These are phyloP conservation scores for Hippophae tibetana DNA, from an alignment of 306 rosid genomes.

Conservation along the genomic window DNA sequence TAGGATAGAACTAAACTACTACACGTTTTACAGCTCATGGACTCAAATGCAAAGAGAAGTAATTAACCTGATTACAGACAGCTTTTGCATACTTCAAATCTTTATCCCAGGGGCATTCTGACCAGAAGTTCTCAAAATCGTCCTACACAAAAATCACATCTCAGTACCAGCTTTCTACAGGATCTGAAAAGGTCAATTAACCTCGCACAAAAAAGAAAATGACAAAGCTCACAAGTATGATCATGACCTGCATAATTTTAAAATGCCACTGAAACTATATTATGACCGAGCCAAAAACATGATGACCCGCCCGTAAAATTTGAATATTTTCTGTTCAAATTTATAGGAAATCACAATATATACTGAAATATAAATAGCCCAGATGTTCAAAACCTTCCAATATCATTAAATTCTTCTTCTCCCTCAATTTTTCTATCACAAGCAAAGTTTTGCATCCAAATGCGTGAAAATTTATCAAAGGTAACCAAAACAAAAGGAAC, in stretches of 20 bases:
- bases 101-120: conserved; percentile 95
- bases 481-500: not conserved
- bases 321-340: too few species aligned
- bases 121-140: conserved; percentile 91
- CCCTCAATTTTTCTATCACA: too few species aligned
- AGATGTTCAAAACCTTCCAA: too few species aligned
- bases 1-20: too few species aligned
- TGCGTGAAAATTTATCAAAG: not conserved
- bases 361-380: too few species aligned
- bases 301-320: not conserved
- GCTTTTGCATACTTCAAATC: conserved; percentile 76
- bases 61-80: conserved; percentile 65
- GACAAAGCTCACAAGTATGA: not conserved
- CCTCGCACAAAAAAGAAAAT: not conserved
- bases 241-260: not conserved
- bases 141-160: conserved; percentile 48
- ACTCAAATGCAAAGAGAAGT: not conserved
- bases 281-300: not conserved
- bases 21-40: not conserved
- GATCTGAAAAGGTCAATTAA: not conserved
- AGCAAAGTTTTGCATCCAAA: too few species aligned
- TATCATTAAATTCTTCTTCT: too few species aligned
- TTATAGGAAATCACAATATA: too few species aligned
- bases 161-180: conserved; percentile 9
- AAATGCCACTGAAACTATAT: not conserved